These are phyloP conservation scores for Sporobolomyces phaffii DNA, from an alignment of 768 basidiomycete species.

Conservation along the genomic window DNA sequence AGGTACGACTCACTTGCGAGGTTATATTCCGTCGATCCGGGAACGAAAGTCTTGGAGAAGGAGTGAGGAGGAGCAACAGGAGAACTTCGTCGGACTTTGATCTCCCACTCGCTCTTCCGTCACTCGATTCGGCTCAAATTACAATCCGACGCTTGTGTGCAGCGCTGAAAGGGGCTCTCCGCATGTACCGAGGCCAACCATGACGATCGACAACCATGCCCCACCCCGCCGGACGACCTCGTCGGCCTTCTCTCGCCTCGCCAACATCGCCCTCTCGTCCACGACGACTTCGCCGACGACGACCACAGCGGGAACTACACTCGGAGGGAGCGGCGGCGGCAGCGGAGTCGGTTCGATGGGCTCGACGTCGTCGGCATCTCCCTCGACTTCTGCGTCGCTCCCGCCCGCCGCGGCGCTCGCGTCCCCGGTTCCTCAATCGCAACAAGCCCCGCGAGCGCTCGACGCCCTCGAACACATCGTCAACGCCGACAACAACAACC, in stretches of 20 bases:
- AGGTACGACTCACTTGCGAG: background rate
- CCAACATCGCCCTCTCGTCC: constrained; percentile 15
- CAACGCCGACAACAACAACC: background rate
- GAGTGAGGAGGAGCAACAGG: background rate
- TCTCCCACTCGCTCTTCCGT: no score
- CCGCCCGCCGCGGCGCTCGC: background rate
- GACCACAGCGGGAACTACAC: background rate
- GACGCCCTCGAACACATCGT: constrained; percentile 34
- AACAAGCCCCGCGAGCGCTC: background rate
- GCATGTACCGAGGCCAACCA: no score
- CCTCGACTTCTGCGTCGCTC: background rate
- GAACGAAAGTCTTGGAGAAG: background rate
- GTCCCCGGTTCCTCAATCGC: background rate
- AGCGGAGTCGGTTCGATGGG: background rate
- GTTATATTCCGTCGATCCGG: no score
- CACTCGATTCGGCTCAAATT: no score
- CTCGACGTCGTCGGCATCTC: no score
- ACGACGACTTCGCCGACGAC: background rate
- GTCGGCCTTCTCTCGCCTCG: constrained; percentile 14
- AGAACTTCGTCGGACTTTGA: background rate
- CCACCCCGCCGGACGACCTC: background rate
- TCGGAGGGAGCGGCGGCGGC: background rate
- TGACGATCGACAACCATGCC: background rate
- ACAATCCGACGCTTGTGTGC: no score
- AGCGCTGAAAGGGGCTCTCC: no score